Evolutionary conservation across 208 protist species (phyloP), one percentile per base, ranked within the genome.

Genomic region (Leishmania lainsoni): DNA sequence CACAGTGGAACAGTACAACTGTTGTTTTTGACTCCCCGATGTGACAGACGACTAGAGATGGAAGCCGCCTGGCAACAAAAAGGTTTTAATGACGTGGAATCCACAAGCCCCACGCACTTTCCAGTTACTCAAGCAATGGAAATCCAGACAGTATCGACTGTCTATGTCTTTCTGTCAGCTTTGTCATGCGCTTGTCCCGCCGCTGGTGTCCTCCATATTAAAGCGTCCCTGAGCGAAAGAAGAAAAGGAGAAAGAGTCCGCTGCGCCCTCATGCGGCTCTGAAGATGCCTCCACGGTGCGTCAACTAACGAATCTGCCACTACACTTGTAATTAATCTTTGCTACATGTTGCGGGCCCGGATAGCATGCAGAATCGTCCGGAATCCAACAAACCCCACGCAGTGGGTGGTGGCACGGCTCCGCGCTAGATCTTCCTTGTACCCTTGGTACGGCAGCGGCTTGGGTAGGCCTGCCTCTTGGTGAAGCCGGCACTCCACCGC

Each of bases 401-500:
- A 89, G 45, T 93, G 90, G 10, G 71, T 83, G 3, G 75, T 73
- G 32, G 75, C 69, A 48, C 79, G 76, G n/a, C 79, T 85, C n/a
- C 78, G 73, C n/a, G 69, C 26, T 49, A 86, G 45, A 59, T 86
- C 81, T 22, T 85, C 59, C 58, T 84, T 78, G 77, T 92, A 93
- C 3, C 88, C 89, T 66, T 89, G 88, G 48, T 94, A 95, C n/a
- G 91, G 92, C 32, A 85, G 63, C 4, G 94, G 94, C 59, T 79
- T 86, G 6, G 93, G 91, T 2, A 97, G 83, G 20, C 92, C 91
- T 2, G 90, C 91, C 73, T 97, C 94, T 48, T 83, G 58, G 75
- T 97, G 93, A n/a, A 97, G 87, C 32, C 92, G 86, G 75, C 93
- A 96, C 83, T 97, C 94, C 66, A 97, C 91, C 16, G 69, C 79